Conservation (phyloP, 306 rosid species). For the Vigna hirtella region DNA sequence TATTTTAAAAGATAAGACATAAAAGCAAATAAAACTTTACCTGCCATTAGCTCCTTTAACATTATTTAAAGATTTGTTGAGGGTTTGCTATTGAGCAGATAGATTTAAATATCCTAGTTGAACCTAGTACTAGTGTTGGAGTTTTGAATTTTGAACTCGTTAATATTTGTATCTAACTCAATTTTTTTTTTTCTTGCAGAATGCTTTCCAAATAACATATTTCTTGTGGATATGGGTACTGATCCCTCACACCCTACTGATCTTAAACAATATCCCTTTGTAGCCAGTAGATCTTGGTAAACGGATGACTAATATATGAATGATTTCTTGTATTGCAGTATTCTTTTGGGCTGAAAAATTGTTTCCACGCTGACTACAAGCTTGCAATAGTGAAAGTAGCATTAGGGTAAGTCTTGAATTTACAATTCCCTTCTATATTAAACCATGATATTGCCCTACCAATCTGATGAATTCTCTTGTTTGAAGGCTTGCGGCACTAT, state of each 20-base stretch:
- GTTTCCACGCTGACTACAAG: constrained; percentile 74
- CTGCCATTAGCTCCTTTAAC: not conserved
- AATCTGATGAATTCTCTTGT: constrained; percentile 32
- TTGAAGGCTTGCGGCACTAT: constrained; percentile 65
- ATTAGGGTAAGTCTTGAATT: constrained; percentile 70
- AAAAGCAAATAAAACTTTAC: not conserved
- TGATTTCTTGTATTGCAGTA: constrained; percentile 68
- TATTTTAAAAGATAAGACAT: constrained; percentile 35
- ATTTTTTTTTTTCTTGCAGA: constrained; percentile 68
- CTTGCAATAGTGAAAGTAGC: constrained; percentile 71
- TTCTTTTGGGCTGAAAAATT: constrained; percentile 71
- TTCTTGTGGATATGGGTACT: constrained; percentile 94
- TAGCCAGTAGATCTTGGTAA: not conserved
- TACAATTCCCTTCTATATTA: not conserved
- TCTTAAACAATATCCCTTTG: constrained; percentile 1
- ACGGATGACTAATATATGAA: constrained; percentile 18
- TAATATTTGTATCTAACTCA: constrained; percentile 28
- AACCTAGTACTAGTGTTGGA: not conserved
- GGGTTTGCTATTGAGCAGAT: constrained; percentile 14
- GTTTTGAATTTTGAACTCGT: constrained; percentile 5
- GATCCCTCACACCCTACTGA: constrained; percentile 27
- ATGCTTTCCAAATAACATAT: constrained; percentile 91
- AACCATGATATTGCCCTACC: constrained; percentile 10
- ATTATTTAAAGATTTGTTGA: constrained; percentile 5
- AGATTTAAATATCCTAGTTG: not conserved